Evolutionary conservation across 202 grass and related monocot genomes (phyloP), one percentile per base, ranked within the genome.

Genomic region (Eragrostis tef): DNA sequence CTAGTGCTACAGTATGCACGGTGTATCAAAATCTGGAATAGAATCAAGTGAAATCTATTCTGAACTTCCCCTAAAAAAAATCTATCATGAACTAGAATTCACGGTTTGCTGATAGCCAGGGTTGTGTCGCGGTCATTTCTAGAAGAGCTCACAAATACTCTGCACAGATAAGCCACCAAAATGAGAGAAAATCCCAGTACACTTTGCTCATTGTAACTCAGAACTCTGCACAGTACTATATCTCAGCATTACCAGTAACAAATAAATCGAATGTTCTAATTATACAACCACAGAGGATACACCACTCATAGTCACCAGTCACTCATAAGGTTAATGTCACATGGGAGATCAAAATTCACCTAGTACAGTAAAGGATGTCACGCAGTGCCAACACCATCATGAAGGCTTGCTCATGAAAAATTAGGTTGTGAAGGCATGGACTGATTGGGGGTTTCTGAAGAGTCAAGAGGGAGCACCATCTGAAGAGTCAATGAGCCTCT

Each of bases 251-350:
- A 82, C 67, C 67, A 74, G 44, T 81, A 89, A 89, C 44, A 82
- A 89, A 89, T 78, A 83, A 89, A 89, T 89, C 79, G 78, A 89
- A 79, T 89, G 60, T 79, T 86, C 79, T 86, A 89, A 83, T 89
- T 89, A 89, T 89, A 89, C 69, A 86, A 73, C 62, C 84, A 86
- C n/a, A 57, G 78, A 65, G 22, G 79, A 89, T 86, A 86, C 24
- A 47, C 83, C 82, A 86, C 54, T 60, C 67, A 79, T 73, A 26
- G 42, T 79, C 79, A 86, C 61, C 73, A 52, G 83, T 86, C 87
- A 86, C 51, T 89, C 79, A 84, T 44, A 86, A 36, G 79, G 79
- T 77, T 89, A 89, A 89, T 86, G 78, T 89, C 79, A 79, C 79
- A 89, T 24, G 19, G 81, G 67, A 74, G 87, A 86, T 82, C 83